phyloP scores from a whole-genome alignment of 2,329 filamentous ascomycete species.

The Cercospora zeina region DNA sequence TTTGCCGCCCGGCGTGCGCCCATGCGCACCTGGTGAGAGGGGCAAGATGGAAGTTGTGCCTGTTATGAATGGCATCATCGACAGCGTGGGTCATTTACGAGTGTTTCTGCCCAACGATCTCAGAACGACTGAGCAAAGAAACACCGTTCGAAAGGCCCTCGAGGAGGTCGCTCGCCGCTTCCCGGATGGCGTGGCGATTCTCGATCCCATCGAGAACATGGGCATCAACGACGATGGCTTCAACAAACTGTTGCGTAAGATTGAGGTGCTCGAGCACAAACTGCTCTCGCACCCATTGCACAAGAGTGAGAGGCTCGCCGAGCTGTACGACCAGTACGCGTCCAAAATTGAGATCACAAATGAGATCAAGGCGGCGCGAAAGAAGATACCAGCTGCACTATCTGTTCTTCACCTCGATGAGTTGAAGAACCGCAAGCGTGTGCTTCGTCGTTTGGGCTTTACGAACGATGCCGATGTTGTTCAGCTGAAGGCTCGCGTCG shows the following conservation, averaged over 20 bases:
- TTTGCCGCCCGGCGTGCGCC: slow-evolving; percentile 62
- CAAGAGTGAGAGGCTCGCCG: slow-evolving; percentile 78
- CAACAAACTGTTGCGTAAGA: slow-evolving; percentile 88
- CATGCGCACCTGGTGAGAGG: slow-evolving; percentile 62
- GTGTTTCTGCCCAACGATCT: slow-evolving; percentile 81
- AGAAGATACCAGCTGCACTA: slow-evolving; percentile 78
- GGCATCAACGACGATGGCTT: slow-evolving; percentile 87
- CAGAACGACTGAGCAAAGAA: slow-evolving; percentile 65
- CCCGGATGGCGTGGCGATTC: slow-evolving; percentile 81
- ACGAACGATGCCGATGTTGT: slow-evolving; percentile 96
- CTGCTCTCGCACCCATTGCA: slow-evolving; percentile 87
- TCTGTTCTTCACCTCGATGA: slow-evolving; percentile 93
- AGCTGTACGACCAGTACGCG: slow-evolving; percentile 84
- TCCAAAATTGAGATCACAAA: slow-evolving; percentile 73
- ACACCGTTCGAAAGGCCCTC: slow-evolving; percentile 66
- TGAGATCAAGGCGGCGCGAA: slow-evolving; percentile 85
- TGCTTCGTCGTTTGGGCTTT: slow-evolving; percentile 89
- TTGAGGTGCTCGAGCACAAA: slow-evolving; percentile 91
- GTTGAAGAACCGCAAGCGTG: slow-evolving; percentile 91
- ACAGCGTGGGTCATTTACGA: slow-evolving; percentile 78
- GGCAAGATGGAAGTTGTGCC: slow-evolving; percentile 80
- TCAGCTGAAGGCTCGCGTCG: slow-evolving; percentile 93
- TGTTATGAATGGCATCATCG: slow-evolving; percentile 80
- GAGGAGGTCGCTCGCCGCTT: slow-evolving; percentile 83
- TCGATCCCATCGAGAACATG: slow-evolving; percentile 97